Evolutionary conservation across 2,329 filamentous ascomycete genomes (phyloP).

Genomic region (Karstenula rhodostoma): DNA sequence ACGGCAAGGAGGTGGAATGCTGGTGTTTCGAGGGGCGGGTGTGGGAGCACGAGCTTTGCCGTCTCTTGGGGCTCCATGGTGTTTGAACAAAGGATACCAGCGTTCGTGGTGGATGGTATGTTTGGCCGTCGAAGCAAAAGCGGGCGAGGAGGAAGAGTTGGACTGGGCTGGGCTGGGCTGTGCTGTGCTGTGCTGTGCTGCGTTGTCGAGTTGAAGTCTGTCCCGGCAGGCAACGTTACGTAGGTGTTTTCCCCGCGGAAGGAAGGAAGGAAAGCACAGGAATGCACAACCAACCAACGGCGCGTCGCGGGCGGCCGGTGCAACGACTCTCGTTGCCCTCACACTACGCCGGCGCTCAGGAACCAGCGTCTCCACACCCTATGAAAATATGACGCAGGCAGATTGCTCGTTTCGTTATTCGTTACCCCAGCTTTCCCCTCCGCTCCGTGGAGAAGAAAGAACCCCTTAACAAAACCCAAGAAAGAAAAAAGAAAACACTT

Average conservation of each 20-base stretch:
- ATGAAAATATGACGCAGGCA: not conserved
- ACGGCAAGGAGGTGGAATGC: slow-evolving; percentile 27
- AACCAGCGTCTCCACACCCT: not conserved
- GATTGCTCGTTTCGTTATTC: no score
- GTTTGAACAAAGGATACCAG: no score
- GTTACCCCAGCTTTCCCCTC: not conserved
- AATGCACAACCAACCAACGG: not conserved
- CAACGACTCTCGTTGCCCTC: not conserved
- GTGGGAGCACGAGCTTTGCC: not conserved
- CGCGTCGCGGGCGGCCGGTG: not conserved
- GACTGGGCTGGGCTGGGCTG: no score
- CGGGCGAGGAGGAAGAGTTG: no score
- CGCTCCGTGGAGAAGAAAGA: no score
- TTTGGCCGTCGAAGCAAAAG: not conserved
- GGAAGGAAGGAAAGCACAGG: not conserved
- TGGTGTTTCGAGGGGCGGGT: not conserved
- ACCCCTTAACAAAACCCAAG: no score
- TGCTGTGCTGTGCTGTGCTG: no score
- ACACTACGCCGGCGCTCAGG: not conserved
- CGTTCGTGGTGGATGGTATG: no score
- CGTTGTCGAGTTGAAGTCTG: no score
- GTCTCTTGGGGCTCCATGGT: not conserved
- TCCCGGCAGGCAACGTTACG: not conserved
- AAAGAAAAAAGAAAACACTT: no score
- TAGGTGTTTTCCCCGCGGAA: not conserved